These are phyloP conservation scores for Calonectria fujianensis DNA, from an alignment of 2,329 filamentous ascomycete species.

Conservation along the genomic window DNA sequence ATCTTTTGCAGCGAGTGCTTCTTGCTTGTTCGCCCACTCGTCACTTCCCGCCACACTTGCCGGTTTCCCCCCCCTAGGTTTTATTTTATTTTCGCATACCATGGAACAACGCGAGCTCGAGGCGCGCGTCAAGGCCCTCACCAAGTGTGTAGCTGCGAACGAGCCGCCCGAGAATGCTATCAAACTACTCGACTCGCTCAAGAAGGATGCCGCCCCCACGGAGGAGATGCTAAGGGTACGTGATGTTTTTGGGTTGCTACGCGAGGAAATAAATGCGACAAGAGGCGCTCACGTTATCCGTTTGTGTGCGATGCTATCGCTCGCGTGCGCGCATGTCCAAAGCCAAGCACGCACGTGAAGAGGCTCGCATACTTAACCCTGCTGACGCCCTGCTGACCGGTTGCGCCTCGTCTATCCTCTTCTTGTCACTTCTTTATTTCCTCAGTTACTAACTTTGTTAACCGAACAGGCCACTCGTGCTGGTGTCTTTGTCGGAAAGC, in stretches of 20 bases:
- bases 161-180: conserved; percentile 84
- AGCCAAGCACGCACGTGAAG: not conserved
- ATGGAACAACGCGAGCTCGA: conserved; percentile 92
- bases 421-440: not conserved
- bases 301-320: conserved; percentile 6
- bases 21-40: not conserved
- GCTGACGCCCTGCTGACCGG: not conserved
- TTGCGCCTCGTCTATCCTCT: not conserved
- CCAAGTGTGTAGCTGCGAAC: conserved; percentile 84
- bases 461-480: conserved; percentile 83
- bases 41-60: conserved; percentile 1
- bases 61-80: conserved; percentile 29
- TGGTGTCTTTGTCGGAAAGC: conserved; percentile 91
- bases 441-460: not conserved
- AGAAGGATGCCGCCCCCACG: conserved; percentile 86
- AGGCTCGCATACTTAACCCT: conserved; percentile 5
- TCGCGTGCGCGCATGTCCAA: conserved; percentile 20
- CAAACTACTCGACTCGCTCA: conserved; percentile 84
- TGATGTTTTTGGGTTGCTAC: conserved; percentile 45
- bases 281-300: not conserved
- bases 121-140: conserved; percentile 84
- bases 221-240: conserved; percentile 90
- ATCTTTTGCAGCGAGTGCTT: not conserved
- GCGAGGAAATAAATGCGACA: not conserved
- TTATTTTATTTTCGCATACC: conserved; percentile 37